A percentile compares a stretch with the other conserved stretches of the same genome.
These are phyloP conservation scores for Orbilia quercus DNA, from an alignment of 2,329 filamentous ascomycete species.

Conservation along the genomic window DNA sequence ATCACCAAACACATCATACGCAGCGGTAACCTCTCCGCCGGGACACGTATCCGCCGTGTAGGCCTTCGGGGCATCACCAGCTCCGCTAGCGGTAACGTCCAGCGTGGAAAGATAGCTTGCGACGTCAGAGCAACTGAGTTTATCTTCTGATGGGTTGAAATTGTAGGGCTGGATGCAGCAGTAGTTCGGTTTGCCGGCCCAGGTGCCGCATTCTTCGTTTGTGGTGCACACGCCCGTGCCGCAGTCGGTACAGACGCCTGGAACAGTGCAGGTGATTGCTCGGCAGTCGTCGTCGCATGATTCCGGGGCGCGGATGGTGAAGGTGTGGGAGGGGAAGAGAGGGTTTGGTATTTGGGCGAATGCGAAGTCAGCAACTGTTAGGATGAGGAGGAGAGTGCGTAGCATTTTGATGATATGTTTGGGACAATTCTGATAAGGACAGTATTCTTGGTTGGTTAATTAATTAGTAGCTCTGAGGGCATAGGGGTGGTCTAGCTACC, in stretches of 20 bases:
- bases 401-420: neutral
- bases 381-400: neutral
- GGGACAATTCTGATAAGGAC: neutral
- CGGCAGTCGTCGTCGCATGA: constrained; percentile 23
- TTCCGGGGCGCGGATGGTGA: constrained; percentile 44
- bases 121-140: constrained; percentile 28
- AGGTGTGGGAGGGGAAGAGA: constrained; percentile 34
- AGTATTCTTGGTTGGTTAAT: neutral
- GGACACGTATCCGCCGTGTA: constrained; percentile 27
- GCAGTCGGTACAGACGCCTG: constrained; percentile 27
- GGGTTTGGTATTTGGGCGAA: constrained; percentile 6
- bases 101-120: constrained; percentile 9
- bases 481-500: too few relatives aligned
- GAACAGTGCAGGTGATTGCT: constrained; percentile 13
- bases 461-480: too few relatives aligned
- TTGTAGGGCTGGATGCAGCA: constrained; percentile 46
- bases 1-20: constrained; percentile 11
- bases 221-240: constrained; percentile 19
- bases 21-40: constrained; percentile 26
- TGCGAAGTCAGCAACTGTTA: neutral
- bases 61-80: constrained; percentile 2
- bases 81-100: constrained; percentile 1
- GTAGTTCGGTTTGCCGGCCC: constrained; percentile 19
- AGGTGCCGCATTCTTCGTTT: constrained; percentile 46
- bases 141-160: neutral